A percentile compares a stretch with the other conserved stretches of the same genome.
phyloP scores from a whole-genome alignment of 2,329 filamentous ascomycete genomes.

The Alternaria sp. region DNA sequence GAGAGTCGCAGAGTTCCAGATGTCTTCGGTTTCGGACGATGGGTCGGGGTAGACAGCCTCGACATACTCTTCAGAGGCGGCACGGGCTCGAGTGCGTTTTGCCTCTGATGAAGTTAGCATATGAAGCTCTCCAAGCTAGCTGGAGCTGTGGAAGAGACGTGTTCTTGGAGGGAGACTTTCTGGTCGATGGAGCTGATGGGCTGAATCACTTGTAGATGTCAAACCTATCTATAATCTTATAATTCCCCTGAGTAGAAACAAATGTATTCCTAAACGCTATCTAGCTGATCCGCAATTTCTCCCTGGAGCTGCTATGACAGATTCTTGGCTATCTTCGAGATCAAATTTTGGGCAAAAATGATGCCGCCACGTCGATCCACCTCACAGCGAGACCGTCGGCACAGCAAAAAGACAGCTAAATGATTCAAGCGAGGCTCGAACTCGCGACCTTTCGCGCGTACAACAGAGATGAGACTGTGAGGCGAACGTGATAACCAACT shows the following conservation, averaged over 20 bases:
- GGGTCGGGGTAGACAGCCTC: neutral
- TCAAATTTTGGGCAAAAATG: neutral
- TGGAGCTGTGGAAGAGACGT: neutral
- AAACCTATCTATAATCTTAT: neutral
- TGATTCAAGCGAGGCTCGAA: slow-evolving; percentile 34
- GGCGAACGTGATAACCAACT: slow-evolving; percentile 39
- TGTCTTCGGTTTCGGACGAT: neutral
- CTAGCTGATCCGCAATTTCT: neutral
- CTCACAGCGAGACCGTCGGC: neutral
- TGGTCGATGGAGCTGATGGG: neutral
- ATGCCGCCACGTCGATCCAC: neutral
- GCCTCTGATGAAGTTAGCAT: neutral
- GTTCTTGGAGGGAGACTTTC: accelerated
- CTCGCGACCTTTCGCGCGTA: slow-evolving; percentile 31
- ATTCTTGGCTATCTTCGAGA: neutral
- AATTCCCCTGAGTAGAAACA: neutral
- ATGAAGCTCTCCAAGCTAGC: neutral
- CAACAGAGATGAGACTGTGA: slow-evolving; percentile 14
- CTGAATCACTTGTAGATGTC: neutral
- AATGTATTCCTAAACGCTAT: neutral
- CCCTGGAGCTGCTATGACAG: neutral
- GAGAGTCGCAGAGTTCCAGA: neutral
- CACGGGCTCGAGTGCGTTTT: neutral
- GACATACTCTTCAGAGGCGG: neutral
- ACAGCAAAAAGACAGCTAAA: slow-evolving; percentile 5